These are phyloP conservation scores for Blastobotrys mokoenaii DNA, from an alignment of 805 yeast genomes.

Conservation along the genomic window DNA sequence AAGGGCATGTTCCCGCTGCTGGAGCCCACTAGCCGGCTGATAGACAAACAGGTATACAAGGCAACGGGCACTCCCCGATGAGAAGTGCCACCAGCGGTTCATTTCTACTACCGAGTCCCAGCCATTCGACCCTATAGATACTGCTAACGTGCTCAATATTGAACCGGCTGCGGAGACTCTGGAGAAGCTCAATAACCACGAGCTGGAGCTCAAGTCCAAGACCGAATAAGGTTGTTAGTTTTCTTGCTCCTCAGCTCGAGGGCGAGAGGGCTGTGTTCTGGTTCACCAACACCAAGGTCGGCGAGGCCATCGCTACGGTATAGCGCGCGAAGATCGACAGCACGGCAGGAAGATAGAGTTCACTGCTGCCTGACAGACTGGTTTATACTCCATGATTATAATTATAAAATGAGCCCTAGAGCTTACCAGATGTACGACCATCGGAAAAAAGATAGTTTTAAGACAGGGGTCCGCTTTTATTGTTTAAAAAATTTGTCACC, in stretches of 20 bases:
- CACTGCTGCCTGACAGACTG: conserved; percentile 11
- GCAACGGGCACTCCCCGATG: conserved; percentile 55
- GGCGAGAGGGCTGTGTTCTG: conserved; percentile 68
- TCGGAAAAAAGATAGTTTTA: too few species aligned
- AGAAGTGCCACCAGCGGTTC: conserved; percentile 74
- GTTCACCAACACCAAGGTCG: conserved; percentile 71
- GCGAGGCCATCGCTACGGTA: conserved; percentile 84
- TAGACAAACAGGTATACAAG: conserved; percentile 3
- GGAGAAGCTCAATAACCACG: conserved; percentile 46
- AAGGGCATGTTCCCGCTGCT: conserved; percentile 66
- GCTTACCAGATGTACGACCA: too few species aligned
- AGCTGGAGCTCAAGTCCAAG: conserved; percentile 25
- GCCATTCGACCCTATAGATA: conserved; percentile 93
- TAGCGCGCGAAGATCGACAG: conserved; percentile 78
- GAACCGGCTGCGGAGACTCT: conserved; percentile 84
- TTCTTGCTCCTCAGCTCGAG: conserved; percentile 49
- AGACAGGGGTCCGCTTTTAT: too few species aligned
- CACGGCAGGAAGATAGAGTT: conserved; percentile 49
- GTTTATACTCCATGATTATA: too few species aligned
- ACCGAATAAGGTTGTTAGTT: conserved; percentile 23
- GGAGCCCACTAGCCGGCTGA: too few species aligned
- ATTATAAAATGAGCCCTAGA: too few species aligned
- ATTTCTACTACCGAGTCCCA: conserved; percentile 87
- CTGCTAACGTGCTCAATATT: conserved; percentile 72
- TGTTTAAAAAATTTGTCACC: too few species aligned